Percentiles rank a stretch among this genome's conserved stretches.
Evolutionary conservation across 1,139 yeast genomes (phyloP).

Genomic region (Pichia sp.): DNA sequence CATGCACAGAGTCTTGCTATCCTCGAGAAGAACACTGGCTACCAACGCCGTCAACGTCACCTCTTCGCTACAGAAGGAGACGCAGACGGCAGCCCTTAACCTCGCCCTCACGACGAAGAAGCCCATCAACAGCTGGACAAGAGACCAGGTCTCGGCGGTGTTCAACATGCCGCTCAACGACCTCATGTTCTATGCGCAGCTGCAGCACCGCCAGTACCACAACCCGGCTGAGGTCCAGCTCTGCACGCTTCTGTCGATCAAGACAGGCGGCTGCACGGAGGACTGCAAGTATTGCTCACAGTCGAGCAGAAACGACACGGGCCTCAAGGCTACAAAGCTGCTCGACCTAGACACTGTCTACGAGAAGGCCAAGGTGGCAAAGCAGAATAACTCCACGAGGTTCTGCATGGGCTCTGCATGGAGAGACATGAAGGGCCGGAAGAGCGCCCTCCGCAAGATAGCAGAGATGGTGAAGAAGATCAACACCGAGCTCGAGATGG

Average conservation of each 20-base stretch:
- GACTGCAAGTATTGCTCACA: slow-evolving; percentile 83
- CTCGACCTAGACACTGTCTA: slow-evolving; percentile 59
- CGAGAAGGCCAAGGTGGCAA: slow-evolving; percentile 61
- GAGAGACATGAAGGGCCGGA: slow-evolving; percentile 81
- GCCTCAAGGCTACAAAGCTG: slow-evolving; percentile 63
- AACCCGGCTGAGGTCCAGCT: slow-evolving; percentile 69
- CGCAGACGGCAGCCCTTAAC: slow-evolving; percentile 3
- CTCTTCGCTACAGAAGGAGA: neutral
- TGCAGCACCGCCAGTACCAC: slow-evolving; percentile 64
- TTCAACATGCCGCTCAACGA: slow-evolving; percentile 67
- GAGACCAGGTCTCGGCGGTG: slow-evolving; percentile 52
- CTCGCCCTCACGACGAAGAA: slow-evolving; percentile 25
- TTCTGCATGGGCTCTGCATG: slow-evolving; percentile 89
- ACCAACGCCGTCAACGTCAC: slow-evolving; percentile 10
- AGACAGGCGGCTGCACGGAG: slow-evolving; percentile 79
- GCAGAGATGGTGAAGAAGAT: slow-evolving; percentile 63
- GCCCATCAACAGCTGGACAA: slow-evolving; percentile 58
- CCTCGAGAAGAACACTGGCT: slow-evolving; percentile 15
- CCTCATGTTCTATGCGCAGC: slow-evolving; percentile 55
- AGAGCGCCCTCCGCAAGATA: slow-evolving; percentile 59
- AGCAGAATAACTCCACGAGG: slow-evolving; percentile 67
- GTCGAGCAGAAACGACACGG: slow-evolving; percentile 64
- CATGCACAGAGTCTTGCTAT: neutral
- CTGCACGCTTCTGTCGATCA: slow-evolving; percentile 70
- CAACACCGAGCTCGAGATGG: slow-evolving; percentile 59